Base-by-base conservation (phyloP, 768 basidiomycete species). In the Boletus vinaceobasis region DNA sequence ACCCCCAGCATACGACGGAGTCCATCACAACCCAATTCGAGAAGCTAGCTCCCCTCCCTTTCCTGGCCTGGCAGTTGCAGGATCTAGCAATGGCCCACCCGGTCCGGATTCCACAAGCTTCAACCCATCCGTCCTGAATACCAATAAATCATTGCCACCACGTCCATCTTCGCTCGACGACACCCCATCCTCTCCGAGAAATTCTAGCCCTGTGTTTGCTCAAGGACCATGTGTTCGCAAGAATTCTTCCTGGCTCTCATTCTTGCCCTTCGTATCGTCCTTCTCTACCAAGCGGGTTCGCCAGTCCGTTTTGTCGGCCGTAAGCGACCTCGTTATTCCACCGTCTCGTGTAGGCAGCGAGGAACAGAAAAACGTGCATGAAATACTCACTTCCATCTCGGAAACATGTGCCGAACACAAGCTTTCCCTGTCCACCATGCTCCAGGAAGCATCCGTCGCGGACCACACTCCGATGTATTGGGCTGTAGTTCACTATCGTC, bases 381-480 rank as follows among this genome's bases (percentile, higher is more conserved):
- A 60, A 26, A 78, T 88, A 19, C 77, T 90, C 9, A 75, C 78
- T 32, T 83, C 81, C 62, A 85, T 86, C 58, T 76, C 78, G 0
- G 81, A 84, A 23, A 83, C 80, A 0, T 90, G 88, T 60, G 56
- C 67, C 3, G 65, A 77, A 1, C 75, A 84, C 36, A 73, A 72
- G n/a, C 58, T 89, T 5, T 77, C 78, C 0, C 32, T 71, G 5
- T 58, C 68, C 13, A 13, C 53, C 13, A 43, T 70, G n/a, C 64
- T 70, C 23, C 68, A 71, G 45, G 70, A 69, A 47, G 6, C 23
- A 1, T 60, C 43, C 7, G 43, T 70, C 10, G 63, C 45, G 26
- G 59, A 56, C 17, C 68, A 71, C 21, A 67, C 67, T 1, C 61
- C 68, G 17, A 67, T 70, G 43, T 68, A 70, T 36, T 70, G 68